Evolutionary conservation across 1,284 basidiomycete species (phyloP).

Genomic region (Bjerkandera adusta): DNA sequence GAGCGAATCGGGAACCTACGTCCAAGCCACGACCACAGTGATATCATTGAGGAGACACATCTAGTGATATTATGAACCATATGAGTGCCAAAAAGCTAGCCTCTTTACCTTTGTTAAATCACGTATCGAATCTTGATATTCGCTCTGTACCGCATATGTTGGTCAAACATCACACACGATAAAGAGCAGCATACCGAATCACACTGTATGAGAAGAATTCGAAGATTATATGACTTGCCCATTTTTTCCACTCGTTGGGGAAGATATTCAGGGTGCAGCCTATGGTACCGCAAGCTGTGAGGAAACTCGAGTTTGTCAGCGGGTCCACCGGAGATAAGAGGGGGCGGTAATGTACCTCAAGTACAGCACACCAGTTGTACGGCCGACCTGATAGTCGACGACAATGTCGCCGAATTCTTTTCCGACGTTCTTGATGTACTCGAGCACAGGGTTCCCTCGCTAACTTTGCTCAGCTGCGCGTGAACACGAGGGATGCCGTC

Average conservation of each 20-base stretch:
- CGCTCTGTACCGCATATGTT: conserved; percentile 52
- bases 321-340: neutral
- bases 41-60: conserved; percentile 89
- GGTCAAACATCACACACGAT: neutral
- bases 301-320: neutral
- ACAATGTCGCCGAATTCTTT: conserved; percentile 96
- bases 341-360: conserved; percentile 59
- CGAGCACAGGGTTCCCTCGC: conserved; percentile 88
- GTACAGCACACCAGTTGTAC: conserved; percentile 92
- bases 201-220: conserved; percentile 89
- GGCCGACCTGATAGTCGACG: conserved; percentile 93
- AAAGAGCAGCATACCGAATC: conserved; percentile 75
- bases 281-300: conserved; percentile 89
- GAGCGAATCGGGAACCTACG: conserved; percentile 45
- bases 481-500: neutral
- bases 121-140: conserved; percentile 87
- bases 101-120: conserved; percentile 81
- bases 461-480: conserved; percentile 28
- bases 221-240: conserved; percentile 76
- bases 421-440: conserved; percentile 82
- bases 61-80: conserved; percentile 30
- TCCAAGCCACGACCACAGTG: conserved; percentile 92
- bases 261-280: conserved; percentile 97
- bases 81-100: neutral
- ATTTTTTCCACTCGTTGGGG: conserved; percentile 88